Base-by-base conservation (phyloP, 2,329 filamentous ascomycete species). In the Xylaria digitata region DNA sequence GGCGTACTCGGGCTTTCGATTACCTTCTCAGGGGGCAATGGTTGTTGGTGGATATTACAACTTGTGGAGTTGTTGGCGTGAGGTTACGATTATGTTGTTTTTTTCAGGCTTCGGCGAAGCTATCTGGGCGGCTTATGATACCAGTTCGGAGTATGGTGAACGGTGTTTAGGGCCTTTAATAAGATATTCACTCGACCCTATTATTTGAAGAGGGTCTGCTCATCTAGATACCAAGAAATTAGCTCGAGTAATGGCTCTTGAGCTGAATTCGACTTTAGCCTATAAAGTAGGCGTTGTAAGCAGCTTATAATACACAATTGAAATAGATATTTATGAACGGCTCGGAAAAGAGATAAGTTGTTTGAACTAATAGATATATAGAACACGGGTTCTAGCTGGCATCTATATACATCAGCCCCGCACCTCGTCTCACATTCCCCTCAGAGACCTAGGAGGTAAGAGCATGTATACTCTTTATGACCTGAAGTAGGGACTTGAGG, bases 101-200 rank as follows among this genome's bases (percentile, higher is more conserved):
- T 37, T 48, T 57, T n/a, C 6, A 37, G 23, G 17, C 13, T 21
- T 30, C 7, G 7, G 15, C 40, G 50, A 50, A 30, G 42, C 6
- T 61, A 23, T 15, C 34, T 37, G 11, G 23, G 37, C 32, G 57
- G 57, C 42, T 56, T 58, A 54, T 55, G 64, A 69, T 66, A 66
- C 63, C 55, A 53, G 7, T 61, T 45, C 30, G 55, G 63, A 59
- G 55, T 60, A 63, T 60, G 55, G 55, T 23, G 57, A 56, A 68
- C 3, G 58, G 58, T 45, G 58, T 63, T 60, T 7, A 42, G n/a
- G 55, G 37, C n/a, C 17, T 34, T 6, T 45, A 54, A 37, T 49
- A 32, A 42, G 34, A 11, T 40, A 54, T 42, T 3, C 9, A 42
- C 26, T 34, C 23, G 32, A n/a, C 17, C 13, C 21, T 45, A 43